Percentiles rank a stretch among this genome's conserved stretches.
These are phyloP conservation scores for Stemphylium beticola DNA, from an alignment of 2,329 filamentous ascomycete genomes.

Conservation along the genomic window DNA sequence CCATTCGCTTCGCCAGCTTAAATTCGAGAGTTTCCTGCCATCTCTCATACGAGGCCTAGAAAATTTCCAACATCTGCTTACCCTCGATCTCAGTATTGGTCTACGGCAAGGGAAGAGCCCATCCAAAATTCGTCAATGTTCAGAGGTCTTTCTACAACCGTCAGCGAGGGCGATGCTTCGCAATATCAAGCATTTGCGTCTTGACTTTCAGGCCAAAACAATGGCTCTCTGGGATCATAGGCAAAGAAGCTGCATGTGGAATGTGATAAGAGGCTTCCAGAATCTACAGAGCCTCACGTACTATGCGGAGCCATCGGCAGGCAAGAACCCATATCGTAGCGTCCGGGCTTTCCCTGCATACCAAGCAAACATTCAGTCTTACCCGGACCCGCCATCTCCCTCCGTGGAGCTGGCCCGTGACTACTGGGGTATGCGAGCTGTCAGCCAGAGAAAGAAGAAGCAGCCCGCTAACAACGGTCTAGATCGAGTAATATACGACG, in stretches of 20 bases:
- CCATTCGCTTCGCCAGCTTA: constrained; percentile 3
- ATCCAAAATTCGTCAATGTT: background rate
- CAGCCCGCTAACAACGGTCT: background rate
- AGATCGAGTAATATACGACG: constrained; percentile 20
- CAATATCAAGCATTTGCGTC: constrained; percentile 15
- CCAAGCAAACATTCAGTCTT: constrained; percentile 22
- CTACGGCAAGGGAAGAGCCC: background rate
- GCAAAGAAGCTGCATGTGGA: constrained; percentile 2
- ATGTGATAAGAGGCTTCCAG: constrained; percentile 7
- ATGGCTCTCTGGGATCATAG: constrained; percentile 14
- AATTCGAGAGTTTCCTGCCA: background rate
- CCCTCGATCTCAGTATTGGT: constrained; percentile 7
- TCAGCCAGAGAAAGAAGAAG: background rate
- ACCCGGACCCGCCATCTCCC: constrained; percentile 2
- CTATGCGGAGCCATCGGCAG: constrained; percentile 17
- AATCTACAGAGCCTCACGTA: constrained; percentile 10
- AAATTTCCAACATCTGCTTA: background rate
- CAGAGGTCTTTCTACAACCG: background rate
- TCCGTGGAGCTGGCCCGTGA: background rate
- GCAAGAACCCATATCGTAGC: constrained; percentile 21
- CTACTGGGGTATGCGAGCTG: background rate
- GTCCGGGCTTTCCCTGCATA: constrained; percentile 19
- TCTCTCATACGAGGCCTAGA: background rate
- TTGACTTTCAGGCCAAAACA: constrained; percentile 20
- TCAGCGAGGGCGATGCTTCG: background rate